Evolutionary conservation across 495 filamentous ascomycete species (phyloP).

Genomic region (Neurospora sp.): DNA sequence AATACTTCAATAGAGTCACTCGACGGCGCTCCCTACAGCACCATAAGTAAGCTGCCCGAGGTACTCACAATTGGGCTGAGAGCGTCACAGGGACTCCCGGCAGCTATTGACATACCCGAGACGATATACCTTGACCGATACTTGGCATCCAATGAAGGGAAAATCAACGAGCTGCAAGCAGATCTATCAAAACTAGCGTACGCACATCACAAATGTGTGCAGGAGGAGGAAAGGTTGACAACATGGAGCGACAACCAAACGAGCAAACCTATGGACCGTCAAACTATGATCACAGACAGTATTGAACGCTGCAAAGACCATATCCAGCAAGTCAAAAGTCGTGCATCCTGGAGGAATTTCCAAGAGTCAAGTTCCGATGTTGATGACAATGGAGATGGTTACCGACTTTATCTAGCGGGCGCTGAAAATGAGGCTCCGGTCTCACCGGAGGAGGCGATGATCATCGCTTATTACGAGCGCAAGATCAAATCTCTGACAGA

Average conservation of each 20-base stretch:
- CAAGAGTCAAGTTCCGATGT: conserved; percentile 33
- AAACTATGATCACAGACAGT: conserved; percentile 17
- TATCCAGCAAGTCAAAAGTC: conserved; percentile 10
- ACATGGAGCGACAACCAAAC: conserved; percentile 12
- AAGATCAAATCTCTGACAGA: conserved; percentile 10
- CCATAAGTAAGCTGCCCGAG: conserved; percentile 49
- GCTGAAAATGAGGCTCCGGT: conserved; percentile 25
- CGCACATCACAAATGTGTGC: conserved; percentile 8
- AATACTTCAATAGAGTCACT: not conserved
- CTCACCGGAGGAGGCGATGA: conserved; percentile 23
- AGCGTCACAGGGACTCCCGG: conserved; percentile 27
- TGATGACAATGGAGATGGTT: conserved; percentile 39
- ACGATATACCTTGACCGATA: conserved; percentile 75
- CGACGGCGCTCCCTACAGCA: conserved; percentile 14
- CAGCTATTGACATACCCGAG: conserved; percentile 55
- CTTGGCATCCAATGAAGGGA: conserved; percentile 45
- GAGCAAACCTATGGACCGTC: conserved; percentile 23
- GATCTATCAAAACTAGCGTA: conserved; percentile 24
- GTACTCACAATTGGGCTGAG: conserved; percentile 53
- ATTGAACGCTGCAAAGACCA: conserved; percentile 13
- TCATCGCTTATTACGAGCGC: conserved; percentile 10
- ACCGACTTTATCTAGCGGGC: conserved; percentile 37
- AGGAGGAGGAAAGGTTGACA: conserved; percentile 16
- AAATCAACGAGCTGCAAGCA: conserved; percentile 33
- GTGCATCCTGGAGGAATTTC: conserved; percentile 30